These are phyloP conservation scores for Uronychia binucleata DNA, from an alignment of 73 alveolate species.

Conservation along the genomic window DNA sequence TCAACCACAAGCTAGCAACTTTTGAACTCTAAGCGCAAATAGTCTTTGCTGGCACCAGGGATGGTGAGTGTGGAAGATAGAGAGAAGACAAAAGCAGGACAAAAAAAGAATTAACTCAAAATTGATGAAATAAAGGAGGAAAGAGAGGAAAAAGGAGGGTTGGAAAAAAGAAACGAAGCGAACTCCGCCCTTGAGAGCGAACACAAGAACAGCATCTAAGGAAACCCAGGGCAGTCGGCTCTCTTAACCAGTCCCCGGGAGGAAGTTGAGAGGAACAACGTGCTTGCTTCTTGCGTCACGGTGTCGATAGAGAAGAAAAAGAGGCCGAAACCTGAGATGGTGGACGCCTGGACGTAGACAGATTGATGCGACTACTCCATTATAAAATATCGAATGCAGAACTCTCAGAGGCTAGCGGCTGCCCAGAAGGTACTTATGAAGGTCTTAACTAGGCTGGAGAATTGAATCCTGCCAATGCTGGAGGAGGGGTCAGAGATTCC, in stretches of 20 bases:
- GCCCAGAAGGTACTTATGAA: no score
- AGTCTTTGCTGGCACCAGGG: no score
- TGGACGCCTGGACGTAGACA: slow-evolving; percentile 72
- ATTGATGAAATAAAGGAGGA: slow-evolving; percentile 35
- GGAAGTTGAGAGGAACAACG: neutral
- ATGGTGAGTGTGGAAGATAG: neutral
- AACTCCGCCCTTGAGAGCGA: neutral
- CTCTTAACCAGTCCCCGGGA: neutral
- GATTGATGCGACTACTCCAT: slow-evolving; percentile 59
- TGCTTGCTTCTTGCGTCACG: neutral
- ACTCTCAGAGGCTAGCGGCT: slow-evolving; percentile 1
- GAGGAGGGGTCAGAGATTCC: no score
- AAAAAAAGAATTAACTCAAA: neutral
- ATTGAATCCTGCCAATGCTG: no score
- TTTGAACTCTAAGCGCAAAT: no score
- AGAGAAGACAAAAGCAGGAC: neutral
- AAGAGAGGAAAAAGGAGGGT: slow-evolving; percentile 17
- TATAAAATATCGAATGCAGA: slow-evolving; percentile 51
- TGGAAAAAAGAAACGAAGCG: neutral
- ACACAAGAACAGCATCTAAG: neutral
- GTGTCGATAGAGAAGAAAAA: neutral
- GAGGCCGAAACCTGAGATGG: slow-evolving; percentile 59
- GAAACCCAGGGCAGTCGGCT: no score
- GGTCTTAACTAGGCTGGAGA: no score
- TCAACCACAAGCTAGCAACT: no score